Base-by-base conservation (phyloP, 441 rosid genomes). In the Hypseocharis bilobata region DNA sequence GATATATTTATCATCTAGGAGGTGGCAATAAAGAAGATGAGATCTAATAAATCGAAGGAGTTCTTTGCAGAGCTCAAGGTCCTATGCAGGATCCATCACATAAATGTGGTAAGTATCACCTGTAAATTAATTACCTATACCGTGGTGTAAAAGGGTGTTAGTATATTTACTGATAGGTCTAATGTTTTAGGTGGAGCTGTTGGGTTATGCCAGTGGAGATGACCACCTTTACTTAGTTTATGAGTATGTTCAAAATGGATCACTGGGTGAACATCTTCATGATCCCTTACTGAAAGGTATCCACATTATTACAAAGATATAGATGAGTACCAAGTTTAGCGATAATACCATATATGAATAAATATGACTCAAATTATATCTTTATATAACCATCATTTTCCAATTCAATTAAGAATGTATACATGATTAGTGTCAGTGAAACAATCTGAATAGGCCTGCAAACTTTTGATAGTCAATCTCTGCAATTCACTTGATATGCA, bases 1-100 rank as follows among this genome's bases (percentile, higher is more conserved):
- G 20, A 20, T 10, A 7, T 51, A 6, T 51, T 51, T 7, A 51
- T 51, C 3, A 2, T 20, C 14, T 52, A 83, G 87, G 88, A 85
- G 75, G 88, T 80, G 65, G 93, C 89, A 6, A 72, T 83, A 71
- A 85, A 85, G 89, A 77, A 83, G 82, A 87, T 83, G 93, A 77
- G 71, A 74, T 85, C 87, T 2, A 87, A 73, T 76, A 85, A 85
- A 66, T 82, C 87, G 25, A 83, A 76, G 59, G 86, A 87, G 78
- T 87, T 85, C 72, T 82, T 82, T 20, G 85, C 83, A 16, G 86
- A 87, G 78, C 82, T 83, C 51, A 87, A 83, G 77, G 86, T 83
- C 72, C 59, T 83, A 59, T 80, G 86, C 75, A 87, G 78, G 76
- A 70, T 87, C 69, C 88, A 85, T 76, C 87, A 85, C 70, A 85